Conservation (phyloP, 306 rosid species). For the Gynostemma pentaphyllum region DNA sequence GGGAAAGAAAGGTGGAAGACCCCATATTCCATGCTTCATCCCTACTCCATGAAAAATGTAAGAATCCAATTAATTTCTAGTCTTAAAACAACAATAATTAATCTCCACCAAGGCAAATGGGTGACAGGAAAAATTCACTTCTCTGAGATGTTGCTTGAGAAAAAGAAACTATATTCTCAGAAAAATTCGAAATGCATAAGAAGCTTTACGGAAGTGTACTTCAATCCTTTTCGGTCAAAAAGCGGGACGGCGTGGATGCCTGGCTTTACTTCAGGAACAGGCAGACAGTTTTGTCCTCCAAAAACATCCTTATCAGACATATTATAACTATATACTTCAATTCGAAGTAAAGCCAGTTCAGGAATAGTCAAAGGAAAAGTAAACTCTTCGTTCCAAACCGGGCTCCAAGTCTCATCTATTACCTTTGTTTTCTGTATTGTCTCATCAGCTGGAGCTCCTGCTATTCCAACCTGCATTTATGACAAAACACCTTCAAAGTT, state of each 20-base stretch:
- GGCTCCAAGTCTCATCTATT: slow-evolving; percentile 62
- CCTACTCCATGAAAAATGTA: slow-evolving; percentile 4
- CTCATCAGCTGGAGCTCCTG: slow-evolving; percentile 60
- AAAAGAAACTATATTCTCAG: slow-evolving; percentile 19
- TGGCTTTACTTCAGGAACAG: slow-evolving; percentile 44
- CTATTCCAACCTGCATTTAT: slow-evolving; percentile 26
- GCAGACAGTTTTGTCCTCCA: slow-evolving; percentile 83
- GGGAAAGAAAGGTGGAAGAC: slow-evolving; percentile 1
- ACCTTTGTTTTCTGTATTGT: slow-evolving; percentile 39
- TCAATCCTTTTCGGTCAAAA: slow-evolving; percentile 43
- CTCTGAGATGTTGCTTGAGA: not conserved
- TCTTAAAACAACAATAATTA: not conserved
- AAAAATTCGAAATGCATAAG: slow-evolving; percentile 34
- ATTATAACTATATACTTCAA: slow-evolving; percentile 69
- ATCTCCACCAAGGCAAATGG: not conserved
- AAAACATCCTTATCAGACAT: slow-evolving; percentile 71
- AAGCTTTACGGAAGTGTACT: slow-evolving; percentile 49
- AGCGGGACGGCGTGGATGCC: slow-evolving; percentile 69
- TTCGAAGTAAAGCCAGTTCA: slow-evolving; percentile 62
- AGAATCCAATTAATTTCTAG: not conserved
- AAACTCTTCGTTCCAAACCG: slow-evolving; percentile 70
- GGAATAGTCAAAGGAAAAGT: slow-evolving; percentile 61
- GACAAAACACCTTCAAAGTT: not conserved
- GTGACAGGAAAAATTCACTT: slow-evolving; percentile 4
- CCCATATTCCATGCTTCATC: slow-evolving; percentile 6